phyloP scores from a whole-genome alignment of 2,329 filamentous ascomycete genomes.

The Alternaria sp. region DNA sequence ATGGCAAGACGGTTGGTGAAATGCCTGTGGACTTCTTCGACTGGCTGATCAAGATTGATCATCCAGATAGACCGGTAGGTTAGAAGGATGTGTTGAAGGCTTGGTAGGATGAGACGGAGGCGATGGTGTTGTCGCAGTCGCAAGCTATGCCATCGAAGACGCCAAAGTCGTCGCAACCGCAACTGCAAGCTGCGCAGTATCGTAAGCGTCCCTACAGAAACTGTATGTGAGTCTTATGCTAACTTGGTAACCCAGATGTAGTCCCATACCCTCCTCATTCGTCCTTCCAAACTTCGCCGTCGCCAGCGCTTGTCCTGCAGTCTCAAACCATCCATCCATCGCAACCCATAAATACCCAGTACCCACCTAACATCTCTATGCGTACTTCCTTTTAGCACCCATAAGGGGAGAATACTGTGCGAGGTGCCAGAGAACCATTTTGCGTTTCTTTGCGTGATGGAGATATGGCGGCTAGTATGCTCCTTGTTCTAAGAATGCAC shows the following conservation, averaged over 20 bases:
- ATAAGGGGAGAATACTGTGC: too few species aligned
- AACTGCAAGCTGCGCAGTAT: not conserved
- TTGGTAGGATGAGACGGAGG: not conserved
- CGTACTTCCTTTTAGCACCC: fast-evolving
- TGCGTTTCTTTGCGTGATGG: too few species aligned
- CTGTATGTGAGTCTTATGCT: too few species aligned
- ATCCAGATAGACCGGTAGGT: not conserved
- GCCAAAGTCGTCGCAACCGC: too few species aligned
- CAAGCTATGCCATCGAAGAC: too few species aligned
- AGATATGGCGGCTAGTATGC: too few species aligned
- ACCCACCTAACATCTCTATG: not conserved
- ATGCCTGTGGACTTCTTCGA: not conserved
- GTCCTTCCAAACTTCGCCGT: not conserved
- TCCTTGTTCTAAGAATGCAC: too few species aligned
- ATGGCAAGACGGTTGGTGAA: not conserved
- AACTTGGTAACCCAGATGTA: not conserved
- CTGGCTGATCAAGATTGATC: not conserved
- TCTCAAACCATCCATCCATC: fast-evolving
- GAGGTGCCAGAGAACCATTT: too few species aligned
- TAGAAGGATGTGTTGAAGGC: not conserved
- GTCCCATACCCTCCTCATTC: not conserved
- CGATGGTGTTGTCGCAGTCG: not conserved
- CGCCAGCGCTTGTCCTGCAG: not conserved
- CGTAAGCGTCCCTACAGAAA: too few species aligned
- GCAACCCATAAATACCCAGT: not conserved